These are phyloP conservation scores for Pseudogymnoascus sp. DNA, from an alignment of 2,329 filamentous ascomycete genomes.

Conservation along the genomic window DNA sequence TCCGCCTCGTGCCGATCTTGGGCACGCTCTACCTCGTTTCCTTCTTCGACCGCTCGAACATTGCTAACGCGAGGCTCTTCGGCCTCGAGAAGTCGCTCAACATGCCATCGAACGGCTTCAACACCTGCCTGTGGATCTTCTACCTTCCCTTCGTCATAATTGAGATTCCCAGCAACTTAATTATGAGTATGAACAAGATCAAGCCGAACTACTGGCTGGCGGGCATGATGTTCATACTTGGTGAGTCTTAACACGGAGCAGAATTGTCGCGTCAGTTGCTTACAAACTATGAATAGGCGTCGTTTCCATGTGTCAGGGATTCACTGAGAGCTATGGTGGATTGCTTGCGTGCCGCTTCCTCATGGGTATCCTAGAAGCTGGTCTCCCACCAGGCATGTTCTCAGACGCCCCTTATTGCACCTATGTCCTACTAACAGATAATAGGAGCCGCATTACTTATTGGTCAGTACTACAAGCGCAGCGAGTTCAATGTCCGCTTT, in stretches of 20 bases:
- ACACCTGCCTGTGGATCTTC: slow-evolving; percentile 37
- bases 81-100: slow-evolving; percentile 31
- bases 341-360: slow-evolving; percentile 21
- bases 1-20: slow-evolving; percentile 43
- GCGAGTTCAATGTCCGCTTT: slow-evolving; percentile 23
- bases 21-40: slow-evolving; percentile 50
- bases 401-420: slow-evolving; percentile 24
- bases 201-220: slow-evolving; percentile 34
- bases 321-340: slow-evolving; percentile 34
- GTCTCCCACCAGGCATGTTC: slow-evolving; percentile 25
- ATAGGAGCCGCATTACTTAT: background rate
- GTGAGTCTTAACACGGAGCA: slow-evolving; percentile 20
- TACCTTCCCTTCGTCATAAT: slow-evolving; percentile 40
- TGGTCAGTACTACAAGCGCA: slow-evolving; percentile 21
- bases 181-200: slow-evolving; percentile 35
- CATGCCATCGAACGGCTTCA: slow-evolving; percentile 37
- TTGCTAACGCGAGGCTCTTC: slow-evolving; percentile 37
- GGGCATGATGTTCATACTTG: slow-evolving; percentile 36
- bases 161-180: slow-evolving; percentile 40
- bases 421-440: slow-evolving; percentile 15
- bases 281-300: slow-evolving; percentile 28
- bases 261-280: slow-evolving; percentile 8
- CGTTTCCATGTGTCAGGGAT: slow-evolving; percentile 36
- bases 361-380: slow-evolving; percentile 22
- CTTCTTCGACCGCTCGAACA: slow-evolving; percentile 46